Conservation (phyloP, 2,329 filamentous ascomycete genomes). For the Xylaria sp. region DNA sequence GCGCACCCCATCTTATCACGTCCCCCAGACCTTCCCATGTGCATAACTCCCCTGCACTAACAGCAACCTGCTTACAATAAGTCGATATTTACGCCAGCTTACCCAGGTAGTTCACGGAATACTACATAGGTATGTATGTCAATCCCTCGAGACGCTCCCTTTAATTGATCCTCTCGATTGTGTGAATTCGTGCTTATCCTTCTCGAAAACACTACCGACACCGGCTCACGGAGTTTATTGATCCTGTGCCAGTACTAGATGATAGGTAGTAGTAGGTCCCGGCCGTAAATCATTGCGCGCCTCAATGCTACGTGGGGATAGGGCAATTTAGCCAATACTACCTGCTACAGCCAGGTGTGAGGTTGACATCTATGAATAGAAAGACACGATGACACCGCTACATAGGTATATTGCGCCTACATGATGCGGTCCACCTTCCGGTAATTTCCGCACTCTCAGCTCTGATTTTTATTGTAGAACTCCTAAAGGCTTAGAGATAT, state of each 20-base stretch:
- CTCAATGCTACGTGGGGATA: slow-evolving; percentile 25
- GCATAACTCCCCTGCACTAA: slow-evolving; percentile 21
- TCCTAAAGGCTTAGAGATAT: background rate
- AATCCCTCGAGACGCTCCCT: slow-evolving; percentile 33
- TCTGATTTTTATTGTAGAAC: slow-evolving; percentile 17
- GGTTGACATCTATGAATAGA: slow-evolving; percentile 37
- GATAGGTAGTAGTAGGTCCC: slow-evolving; percentile 23
- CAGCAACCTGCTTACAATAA: slow-evolving; percentile 29
- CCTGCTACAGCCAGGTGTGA: slow-evolving; percentile 19
- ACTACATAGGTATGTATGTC: slow-evolving; percentile 28
- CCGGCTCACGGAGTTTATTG: slow-evolving; percentile 33
- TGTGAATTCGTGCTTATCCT: slow-evolving; percentile 11
- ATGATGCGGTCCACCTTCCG: slow-evolving; percentile 20
- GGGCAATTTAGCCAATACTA: slow-evolving; percentile 26
- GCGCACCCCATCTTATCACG: slow-evolving; percentile 27
- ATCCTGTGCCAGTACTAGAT: slow-evolving; percentile 32
- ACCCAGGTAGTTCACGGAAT: slow-evolving; percentile 15
- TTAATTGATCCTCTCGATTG: slow-evolving; percentile 23
- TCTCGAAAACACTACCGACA: slow-evolving; percentile 34
- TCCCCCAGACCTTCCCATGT: slow-evolving; percentile 24
- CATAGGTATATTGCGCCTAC: background rate
- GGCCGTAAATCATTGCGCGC: slow-evolving; percentile 13
- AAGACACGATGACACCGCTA: slow-evolving; percentile 24
- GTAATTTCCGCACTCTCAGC: slow-evolving; percentile 32
- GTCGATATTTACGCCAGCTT: slow-evolving; percentile 1